Evolutionary conservation across 2,329 filamentous ascomycete species (phyloP), one percentile per base, ranked within the genome.

Genomic region (Septoria petroselini): DNA sequence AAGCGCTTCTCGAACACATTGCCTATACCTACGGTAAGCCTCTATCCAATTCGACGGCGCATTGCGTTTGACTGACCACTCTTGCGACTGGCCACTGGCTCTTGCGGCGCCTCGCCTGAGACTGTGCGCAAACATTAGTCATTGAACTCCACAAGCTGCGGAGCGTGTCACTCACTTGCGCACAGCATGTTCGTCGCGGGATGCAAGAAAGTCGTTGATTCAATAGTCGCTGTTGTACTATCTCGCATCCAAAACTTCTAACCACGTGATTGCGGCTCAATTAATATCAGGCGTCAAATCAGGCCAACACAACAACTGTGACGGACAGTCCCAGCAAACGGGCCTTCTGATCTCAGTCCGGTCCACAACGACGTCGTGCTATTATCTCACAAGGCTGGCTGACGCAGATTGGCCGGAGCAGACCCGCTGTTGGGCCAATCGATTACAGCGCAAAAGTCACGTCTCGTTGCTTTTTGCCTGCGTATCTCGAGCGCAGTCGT

Each of bases 51-150:
- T 44, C 30, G 38, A 41, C 1, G 39, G 25, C 38, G 49, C 39
- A 46, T 31, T 41, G 41, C 27, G 42, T 35, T 54, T 49, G 34
- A 63, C 83, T 64, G 76, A 90, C 88, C 91, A 67, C 89, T 94
- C 76, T 96, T 95, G 71, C 87, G 86, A 67, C 93, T 98, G 66
- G 90, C 88, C 61, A 97, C 91, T 48, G 93, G 91, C 73, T 90
- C 85, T 75, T 95, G 87, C 59, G 93, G 91, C 74, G 89, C 85
- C 80, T 96, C 91, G 74, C 93, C 93, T 56, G 93, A 98, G 72
- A 98, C 91, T 95, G 65, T 48, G 53, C 54, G 61, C 54, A 55
- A 62, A 58, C 39, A 56, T 54, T 41, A 50, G 47, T 21, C 12
- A 15, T n/a, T 7, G 25, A 31, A 9, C 25, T 27, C 9, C 18